Percentiles rank a stretch among this genome's conserved stretches.
Conservation (phyloP, 176 grass and related monocot genomes). For the Bromus sterilis region DNA sequence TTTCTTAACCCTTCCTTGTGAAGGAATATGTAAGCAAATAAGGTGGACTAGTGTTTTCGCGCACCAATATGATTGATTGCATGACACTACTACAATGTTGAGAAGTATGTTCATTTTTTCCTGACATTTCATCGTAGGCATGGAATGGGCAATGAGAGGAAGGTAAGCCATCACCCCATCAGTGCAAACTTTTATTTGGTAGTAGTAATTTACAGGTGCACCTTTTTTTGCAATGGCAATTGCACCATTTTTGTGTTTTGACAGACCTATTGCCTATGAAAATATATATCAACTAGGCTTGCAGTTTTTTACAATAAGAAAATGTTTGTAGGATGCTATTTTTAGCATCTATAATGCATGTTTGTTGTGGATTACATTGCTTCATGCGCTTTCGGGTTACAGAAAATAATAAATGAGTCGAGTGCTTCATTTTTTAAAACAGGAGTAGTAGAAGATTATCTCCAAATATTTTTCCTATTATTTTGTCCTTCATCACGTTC, state of each 20-base stretch:
- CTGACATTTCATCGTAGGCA: not conserved
- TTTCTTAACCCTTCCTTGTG: constrained; percentile 24
- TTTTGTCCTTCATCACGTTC: not conserved
- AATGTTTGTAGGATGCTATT: constrained; percentile 21
- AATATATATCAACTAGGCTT: constrained; percentile 6
- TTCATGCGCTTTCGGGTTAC: not conserved
- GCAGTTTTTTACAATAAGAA: not conserved
- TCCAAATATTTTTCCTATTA: not conserved
- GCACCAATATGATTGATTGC: constrained; percentile 15
- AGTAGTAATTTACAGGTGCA: not conserved
- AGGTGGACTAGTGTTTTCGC: constrained; percentile 18
- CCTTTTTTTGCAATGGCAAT: not conserved
- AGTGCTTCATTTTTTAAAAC: not conserved
- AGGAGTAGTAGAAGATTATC: not conserved
- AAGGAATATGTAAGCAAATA: constrained; percentile 35
- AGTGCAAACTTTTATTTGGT: not conserved
- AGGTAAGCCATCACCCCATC: constrained; percentile 2
- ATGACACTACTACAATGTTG: constrained; percentile 5
- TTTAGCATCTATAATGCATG: constrained; percentile 16
- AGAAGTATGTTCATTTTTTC: not conserved
- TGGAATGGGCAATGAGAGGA: constrained; percentile 22
- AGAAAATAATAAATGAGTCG: not conserved
- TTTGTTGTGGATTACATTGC: constrained; percentile 1
- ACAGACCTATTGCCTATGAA: constrained; percentile 20
- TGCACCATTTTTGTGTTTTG: constrained; percentile 14